Percentiles rank a stretch among this genome's conserved stretches.
phyloP scores from a whole-genome alignment of 75 land plant genomes.

The Sequoia sempervirens region DNA sequence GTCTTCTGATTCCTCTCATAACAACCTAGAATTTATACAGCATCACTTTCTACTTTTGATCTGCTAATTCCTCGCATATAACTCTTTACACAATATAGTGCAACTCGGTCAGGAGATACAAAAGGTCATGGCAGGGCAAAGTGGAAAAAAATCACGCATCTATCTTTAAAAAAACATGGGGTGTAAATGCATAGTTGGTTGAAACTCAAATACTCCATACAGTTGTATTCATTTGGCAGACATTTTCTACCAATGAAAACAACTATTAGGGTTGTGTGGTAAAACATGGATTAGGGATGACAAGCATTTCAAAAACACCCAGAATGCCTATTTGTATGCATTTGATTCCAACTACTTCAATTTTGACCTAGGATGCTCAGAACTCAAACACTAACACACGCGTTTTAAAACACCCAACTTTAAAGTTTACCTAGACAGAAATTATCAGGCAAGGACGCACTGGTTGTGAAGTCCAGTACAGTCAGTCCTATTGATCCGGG shows the following conservation, averaged over 20 bases:
- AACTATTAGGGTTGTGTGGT: background rate
- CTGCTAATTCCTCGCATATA: background rate
- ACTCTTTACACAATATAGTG: background rate
- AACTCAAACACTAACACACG: background rate
- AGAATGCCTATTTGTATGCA: background rate
- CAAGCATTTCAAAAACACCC: background rate
- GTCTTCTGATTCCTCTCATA: too few species aligned
- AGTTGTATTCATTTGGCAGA: background rate
- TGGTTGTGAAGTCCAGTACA: background rate
- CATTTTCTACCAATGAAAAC: background rate
- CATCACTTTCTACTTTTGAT: background rate
- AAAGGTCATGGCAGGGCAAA: background rate
- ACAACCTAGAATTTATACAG: background rate
- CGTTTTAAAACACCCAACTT: too few species aligned
- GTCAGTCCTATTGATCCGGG: background rate
- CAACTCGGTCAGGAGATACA: background rate
- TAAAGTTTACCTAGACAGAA: too few species aligned
- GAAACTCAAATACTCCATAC: background rate
- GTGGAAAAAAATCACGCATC: background rate
- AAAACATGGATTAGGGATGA: background rate
- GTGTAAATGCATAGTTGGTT: background rate
- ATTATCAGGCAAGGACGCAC: background rate
- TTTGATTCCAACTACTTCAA: background rate
- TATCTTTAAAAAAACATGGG: background rate
- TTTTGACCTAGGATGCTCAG: background rate